Base-by-base conservation (phyloP, 352 stramenopile genomes). In the Thalassiosira mediterranea region DNA sequence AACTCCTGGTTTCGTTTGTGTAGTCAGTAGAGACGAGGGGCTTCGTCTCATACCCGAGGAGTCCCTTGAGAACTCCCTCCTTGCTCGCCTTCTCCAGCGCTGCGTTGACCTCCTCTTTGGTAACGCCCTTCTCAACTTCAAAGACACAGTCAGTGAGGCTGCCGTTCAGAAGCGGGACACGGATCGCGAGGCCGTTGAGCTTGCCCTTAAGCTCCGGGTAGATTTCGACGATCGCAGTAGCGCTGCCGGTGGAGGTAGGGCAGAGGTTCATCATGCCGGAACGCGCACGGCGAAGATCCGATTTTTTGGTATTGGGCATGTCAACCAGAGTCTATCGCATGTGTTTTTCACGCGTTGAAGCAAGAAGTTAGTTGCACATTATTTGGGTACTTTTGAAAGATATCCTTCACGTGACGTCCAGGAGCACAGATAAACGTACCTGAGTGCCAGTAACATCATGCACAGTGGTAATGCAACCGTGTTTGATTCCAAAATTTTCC, bases 401-500 rank as follows among this genome's bases (percentile, higher is more conserved):
- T n/a, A n/a, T n/a, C n/a, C n/a, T n/a, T n/a, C n/a, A n/a, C n/a
- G n/a, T n/a, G n/a, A n/a, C n/a, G n/a, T n/a, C n/a, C n/a, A n/a
- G n/a, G n/a, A n/a, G n/a, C n/a, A n/a, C n/a, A n/a, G n/a, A n/a
- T n/a, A n/a, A n/a, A n/a, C n/a, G n/a, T n/a, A n/a, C n/a, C n/a
- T 95, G 91, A 37, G 91, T 95, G 23, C 87, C 88, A 66, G 88
- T 95, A 11, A 95, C 87, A 77, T 95, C 88, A 72, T 95, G 91
- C 60, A 95, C 86, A n/a, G 91, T 95, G 13, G 90, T 95, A 62
- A 95, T 95, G 61, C 88, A 92, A 1, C 87, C 88, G 74, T 94
- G 90, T 34, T 82, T 76, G 65, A 95, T 95, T 15, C 84, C 86
- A 76, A 95, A 93, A 52, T 88, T 93, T 63, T 94, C 88, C 56